phyloP scores from a whole-genome alignment of 1,139 yeast species.

The Pichia sp. region DNA sequence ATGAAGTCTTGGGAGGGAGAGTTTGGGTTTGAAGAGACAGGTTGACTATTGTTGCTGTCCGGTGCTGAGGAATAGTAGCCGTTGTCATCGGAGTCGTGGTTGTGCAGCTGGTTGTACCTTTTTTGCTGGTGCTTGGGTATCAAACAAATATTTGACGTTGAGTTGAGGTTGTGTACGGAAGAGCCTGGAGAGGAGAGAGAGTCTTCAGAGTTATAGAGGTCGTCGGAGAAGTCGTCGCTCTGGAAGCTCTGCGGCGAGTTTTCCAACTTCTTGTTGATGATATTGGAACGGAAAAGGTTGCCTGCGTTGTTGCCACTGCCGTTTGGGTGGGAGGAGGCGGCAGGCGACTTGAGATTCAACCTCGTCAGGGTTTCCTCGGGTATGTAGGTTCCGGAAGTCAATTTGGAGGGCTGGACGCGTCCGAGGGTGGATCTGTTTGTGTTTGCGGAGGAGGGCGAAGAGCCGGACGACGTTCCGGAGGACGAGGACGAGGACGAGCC shows the following conservation, averaged over 20 bases:
- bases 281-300: constrained; percentile 2
- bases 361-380: constrained; percentile 30
- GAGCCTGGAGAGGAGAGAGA: constrained; percentile 27
- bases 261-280: constrained; percentile 1
- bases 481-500: background rate
- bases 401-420: constrained; percentile 16
- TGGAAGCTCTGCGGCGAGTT: constrained; percentile 28
- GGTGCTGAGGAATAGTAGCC: background rate
- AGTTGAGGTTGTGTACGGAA: constrained; percentile 6
- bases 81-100: background rate
- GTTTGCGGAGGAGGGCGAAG: constrained; percentile 4
- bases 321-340: background rate
- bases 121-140: constrained; percentile 32
- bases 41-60: constrained; percentile 4
- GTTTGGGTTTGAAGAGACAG: background rate
- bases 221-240: constrained; percentile 28
- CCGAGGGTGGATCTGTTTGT: background rate
- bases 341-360: constrained; percentile 24
- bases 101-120: constrained; percentile 22
- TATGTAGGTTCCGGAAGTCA: constrained; percentile 29
- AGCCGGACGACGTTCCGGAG: background rate
- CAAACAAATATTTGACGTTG: constrained; percentile 15
- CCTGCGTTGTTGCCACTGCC: background rate
- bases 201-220: constrained; percentile 27
- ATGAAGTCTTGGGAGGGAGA: constrained; percentile 5